Evolutionary conservation across 2,329 filamentous ascomycete species (phyloP).

Genomic region (Penicillium brevicompactum): DNA sequence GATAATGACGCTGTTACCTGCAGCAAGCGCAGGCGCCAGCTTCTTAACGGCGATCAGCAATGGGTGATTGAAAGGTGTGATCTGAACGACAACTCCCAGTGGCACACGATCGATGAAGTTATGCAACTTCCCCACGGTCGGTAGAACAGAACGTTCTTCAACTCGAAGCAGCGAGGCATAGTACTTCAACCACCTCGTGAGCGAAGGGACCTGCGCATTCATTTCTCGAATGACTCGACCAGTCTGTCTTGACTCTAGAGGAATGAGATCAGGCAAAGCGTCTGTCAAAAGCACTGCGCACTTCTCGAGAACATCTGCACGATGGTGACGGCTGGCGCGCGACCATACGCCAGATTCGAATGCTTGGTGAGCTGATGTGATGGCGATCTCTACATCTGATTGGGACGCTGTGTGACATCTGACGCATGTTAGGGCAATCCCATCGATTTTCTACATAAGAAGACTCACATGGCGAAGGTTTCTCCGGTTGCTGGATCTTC

Average conservation of each 20-base stretch:
- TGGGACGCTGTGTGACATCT: slow-evolving; percentile 22
- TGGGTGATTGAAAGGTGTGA: slow-evolving; percentile 45
- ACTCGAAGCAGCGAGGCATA: slow-evolving; percentile 69
- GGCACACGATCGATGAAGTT: slow-evolving; percentile 42
- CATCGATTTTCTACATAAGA: accelerated
- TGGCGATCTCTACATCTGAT: slow-evolving; percentile 16
- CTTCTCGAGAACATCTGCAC: slow-evolving; percentile 24
- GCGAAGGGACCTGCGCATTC: slow-evolving; percentile 66
- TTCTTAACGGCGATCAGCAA: slow-evolving; percentile 43
- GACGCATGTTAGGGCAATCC: neutral
- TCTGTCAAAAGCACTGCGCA: slow-evolving; percentile 17
- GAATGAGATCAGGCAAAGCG: slow-evolving; percentile 57
- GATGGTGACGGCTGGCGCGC: slow-evolving; percentile 19
- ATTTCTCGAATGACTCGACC: slow-evolving; percentile 71
- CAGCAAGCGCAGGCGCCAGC: slow-evolving; percentile 42
- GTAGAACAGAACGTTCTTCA: slow-evolving; percentile 67
- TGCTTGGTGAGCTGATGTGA: slow-evolving; percentile 11
- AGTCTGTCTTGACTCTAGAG: slow-evolving; percentile 67
- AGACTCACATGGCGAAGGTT: slow-evolving; percentile 20
- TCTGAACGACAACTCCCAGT: slow-evolving; percentile 43
- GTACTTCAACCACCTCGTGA: slow-evolving; percentile 67
- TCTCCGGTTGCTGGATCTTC: slow-evolving; percentile 23
- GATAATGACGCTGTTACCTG: slow-evolving; percentile 43
- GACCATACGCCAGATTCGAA: slow-evolving; percentile 24
- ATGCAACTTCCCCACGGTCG: slow-evolving; percentile 53